Evolutionary conservation across 2,329 filamentous ascomycete species (phyloP), one percentile per base, ranked within the genome.

Genomic region (Magnaporthiopsis poae): DNA sequence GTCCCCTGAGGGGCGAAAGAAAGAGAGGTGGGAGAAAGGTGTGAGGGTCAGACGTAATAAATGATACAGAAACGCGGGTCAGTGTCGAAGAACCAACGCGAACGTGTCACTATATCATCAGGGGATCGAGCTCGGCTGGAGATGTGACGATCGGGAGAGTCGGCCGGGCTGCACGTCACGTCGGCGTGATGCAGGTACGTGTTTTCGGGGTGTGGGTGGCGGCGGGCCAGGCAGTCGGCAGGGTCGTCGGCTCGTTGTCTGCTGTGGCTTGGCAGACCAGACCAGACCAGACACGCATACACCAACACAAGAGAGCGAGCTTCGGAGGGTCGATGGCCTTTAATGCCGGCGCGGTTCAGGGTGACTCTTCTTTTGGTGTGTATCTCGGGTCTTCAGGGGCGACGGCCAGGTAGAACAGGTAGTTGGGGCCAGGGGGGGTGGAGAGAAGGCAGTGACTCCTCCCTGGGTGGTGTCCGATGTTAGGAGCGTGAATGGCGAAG

Each of bases 341-440:
- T 56, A 56, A n/a, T 25, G 46, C n/a, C 46, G 9, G 46, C 46
- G 12, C 46, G 21, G 46, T n/a, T 2, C 36, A 25, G 36, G 9
- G 39, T 67, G 66, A 64, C 60, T 66, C 65, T 68, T 65, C 65
- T 65, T 36, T 9, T 56, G 60, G 66, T 62, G 67, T 68, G 68
- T 73, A 70, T 70, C 9, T 9, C 46, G n/a, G 46, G 46, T 7
- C 46, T 56, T 9, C 21, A 71, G 71, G 67, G 39, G 33, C 65
- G 64, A 60, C 52, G 56, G 67, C 65, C 56, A 46, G 64, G 25
- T 52, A 36, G 35, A 36, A 63, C 63, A 67, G 56, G 61, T 62
- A 39, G 65, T 21, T 46, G 46, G 35, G 36, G 29, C 36, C 31
- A 29, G 35, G 35, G 36, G 36, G 46, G 46, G 46, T 56, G 46